A percentile compares a stretch with the other conserved stretches of the same genome.
phyloP scores from a whole-genome alignment of 129 eudicot genomes.

The Erigeron canadensis region DNA sequence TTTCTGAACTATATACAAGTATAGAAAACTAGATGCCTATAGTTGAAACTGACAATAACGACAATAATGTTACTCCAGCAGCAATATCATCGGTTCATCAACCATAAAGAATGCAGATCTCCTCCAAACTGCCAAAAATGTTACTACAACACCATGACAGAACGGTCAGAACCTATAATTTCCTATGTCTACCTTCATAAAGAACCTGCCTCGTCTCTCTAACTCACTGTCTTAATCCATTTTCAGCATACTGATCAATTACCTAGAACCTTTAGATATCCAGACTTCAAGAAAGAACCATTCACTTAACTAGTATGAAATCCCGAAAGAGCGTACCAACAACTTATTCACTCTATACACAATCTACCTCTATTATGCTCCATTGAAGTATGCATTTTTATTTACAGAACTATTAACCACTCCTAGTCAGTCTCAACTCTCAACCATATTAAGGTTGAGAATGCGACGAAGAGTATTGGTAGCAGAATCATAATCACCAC shows the following conservation, averaged over 20 bases:
- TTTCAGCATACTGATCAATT: not conserved
- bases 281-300: not conserved
- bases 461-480: constrained; percentile 72
- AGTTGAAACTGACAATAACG: not conserved
- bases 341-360: constrained; percentile 28
- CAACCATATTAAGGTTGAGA: constrained; percentile 61
- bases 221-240: not conserved
- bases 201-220: not conserved
- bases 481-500: constrained; percentile 51
- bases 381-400: constrained; percentile 31
- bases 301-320: not conserved
- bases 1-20: constrained; percentile 9
- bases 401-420: constrained; percentile 34
- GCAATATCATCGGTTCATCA: not conserved
- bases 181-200: constrained; percentile 4
- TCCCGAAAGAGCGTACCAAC: not conserved
- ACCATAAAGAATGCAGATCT: constrained; percentile 22
- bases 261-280: not conserved
- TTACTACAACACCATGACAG: not conserved
- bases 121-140: constrained; percentile 18
- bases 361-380: constrained; percentile 25
- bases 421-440: constrained; percentile 49
- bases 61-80: constrained; percentile 6
- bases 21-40: not conserved
- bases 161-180: constrained; percentile 26